Conservation (phyloP, 2,329 filamentous ascomycete genomes). For the Beauveria sp. region DNA sequence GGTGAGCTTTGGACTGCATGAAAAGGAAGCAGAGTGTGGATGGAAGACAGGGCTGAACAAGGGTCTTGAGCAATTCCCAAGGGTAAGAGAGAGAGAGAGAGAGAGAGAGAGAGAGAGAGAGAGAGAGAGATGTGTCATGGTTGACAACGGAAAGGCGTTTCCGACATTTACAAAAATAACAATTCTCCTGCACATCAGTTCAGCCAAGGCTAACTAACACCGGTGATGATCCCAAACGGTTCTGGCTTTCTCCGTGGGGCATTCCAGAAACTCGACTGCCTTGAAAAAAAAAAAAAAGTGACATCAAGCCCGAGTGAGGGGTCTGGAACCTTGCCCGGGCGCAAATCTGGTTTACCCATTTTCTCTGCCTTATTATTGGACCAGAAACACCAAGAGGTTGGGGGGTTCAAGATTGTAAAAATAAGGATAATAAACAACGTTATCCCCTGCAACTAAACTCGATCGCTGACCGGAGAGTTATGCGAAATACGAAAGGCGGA, state of each 20-base stretch:
- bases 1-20: too few species aligned
- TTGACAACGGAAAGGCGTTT: neutral
- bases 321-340: too few species aligned
- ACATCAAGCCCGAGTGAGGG: too few species aligned
- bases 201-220: neutral
- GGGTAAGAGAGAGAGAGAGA: neutral
- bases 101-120: neutral
- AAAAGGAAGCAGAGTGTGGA: neutral
- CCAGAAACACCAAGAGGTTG: too few species aligned
- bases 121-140: neutral
- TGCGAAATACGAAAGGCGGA: constrained; percentile 1
- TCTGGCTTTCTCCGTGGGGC: neutral
- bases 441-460: neutral
- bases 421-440: neutral
- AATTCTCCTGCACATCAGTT: neutral
- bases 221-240: neutral
- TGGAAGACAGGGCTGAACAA: neutral
- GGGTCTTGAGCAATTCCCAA: neutral
- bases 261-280: too few species aligned
- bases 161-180: neutral
- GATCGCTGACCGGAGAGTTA: neutral
- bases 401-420: neutral
- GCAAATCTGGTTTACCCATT: too few species aligned
- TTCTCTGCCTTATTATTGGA: too few species aligned
- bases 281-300: too few species aligned